Evolutionary conservation across 2,329 filamentous ascomycete genomes (phyloP).

Genomic region (Penicillium sclerotigenum): DNA sequence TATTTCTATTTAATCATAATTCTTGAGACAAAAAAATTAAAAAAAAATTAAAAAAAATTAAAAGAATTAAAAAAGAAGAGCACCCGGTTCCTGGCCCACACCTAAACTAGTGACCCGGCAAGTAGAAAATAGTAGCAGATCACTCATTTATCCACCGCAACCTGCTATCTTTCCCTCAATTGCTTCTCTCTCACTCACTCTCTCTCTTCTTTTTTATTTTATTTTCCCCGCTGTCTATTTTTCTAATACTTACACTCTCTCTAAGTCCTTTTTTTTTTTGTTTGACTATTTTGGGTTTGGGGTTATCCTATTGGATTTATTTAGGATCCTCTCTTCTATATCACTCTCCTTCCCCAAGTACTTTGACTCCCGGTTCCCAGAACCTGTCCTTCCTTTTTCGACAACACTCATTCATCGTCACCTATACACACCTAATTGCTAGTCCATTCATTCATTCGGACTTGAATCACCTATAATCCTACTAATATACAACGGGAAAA

Average conservation of each 20-base stretch:
- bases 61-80: not conserved
- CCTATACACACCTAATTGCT: constrained; percentile 26
- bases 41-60: not conserved
- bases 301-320: constrained; percentile 24
- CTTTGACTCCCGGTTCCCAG: constrained; percentile 27
- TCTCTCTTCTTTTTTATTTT: constrained; percentile 34
- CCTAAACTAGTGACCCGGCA: constrained; percentile 28
- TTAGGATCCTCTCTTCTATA: constrained; percentile 27
- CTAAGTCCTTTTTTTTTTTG: constrained; percentile 25
- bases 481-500: constrained; percentile 2
- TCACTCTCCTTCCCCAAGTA: constrained; percentile 31
- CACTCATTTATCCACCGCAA: constrained; percentile 37
- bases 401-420: constrained; percentile 12
- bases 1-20: not conserved
- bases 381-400: constrained; percentile 38
- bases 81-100: constrained; percentile 21
- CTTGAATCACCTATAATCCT: not conserved
- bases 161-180: constrained; percentile 22
- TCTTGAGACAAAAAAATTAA: constrained; percentile 5
- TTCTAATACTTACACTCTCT: constrained; percentile 22
- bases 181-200: constrained; percentile 17
- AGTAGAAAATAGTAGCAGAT: constrained; percentile 37
- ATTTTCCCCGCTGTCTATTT: constrained; percentile 21
- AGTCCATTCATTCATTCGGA: constrained; percentile 36
- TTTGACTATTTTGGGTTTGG: constrained; percentile 30